Evolutionary conservation across 306 rosid species (phyloP).

Genomic region (Elaeagnus macrophylla): DNA sequence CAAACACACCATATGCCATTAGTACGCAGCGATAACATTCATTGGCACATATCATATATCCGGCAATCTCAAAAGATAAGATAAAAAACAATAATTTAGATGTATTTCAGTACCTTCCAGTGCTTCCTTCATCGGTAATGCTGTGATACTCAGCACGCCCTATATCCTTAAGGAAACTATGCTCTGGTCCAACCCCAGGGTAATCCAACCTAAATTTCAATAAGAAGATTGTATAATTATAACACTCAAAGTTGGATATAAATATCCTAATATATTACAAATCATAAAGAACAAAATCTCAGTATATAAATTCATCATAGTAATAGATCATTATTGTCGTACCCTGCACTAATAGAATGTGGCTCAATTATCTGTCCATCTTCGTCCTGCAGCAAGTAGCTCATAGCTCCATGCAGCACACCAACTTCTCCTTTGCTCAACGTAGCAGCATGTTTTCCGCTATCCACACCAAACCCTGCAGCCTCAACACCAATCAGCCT

Average conservation of each 20-base stretch:
- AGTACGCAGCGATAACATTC: too few relatives aligned
- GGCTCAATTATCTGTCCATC: slow-evolving; percentile 97
- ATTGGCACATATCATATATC: too few relatives aligned
- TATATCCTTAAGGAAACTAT: slow-evolving; percentile 74
- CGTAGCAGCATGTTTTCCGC: slow-evolving; percentile 97
- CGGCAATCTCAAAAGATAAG: too few relatives aligned
- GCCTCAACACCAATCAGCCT: slow-evolving; percentile 90
- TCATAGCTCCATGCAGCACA: slow-evolving; percentile 97
- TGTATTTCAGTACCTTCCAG: slow-evolving; percentile 51
- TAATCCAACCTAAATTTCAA: slow-evolving; percentile 69
- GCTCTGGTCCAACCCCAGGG: slow-evolving; percentile 99
- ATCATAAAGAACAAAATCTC: neutral
- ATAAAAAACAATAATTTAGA: too few relatives aligned
- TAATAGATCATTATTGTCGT: slow-evolving; percentile 8
- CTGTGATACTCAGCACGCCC: slow-evolving; percentile 84
- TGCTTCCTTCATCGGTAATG: slow-evolving; percentile 88
- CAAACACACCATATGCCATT: too few relatives aligned
- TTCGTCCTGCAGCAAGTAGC: slow-evolving; percentile 87
- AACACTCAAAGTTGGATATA: slow-evolving; percentile 6
- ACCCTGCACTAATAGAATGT: slow-evolving; percentile 98
- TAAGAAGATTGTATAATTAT: neutral
- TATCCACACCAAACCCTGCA: slow-evolving; percentile 87
- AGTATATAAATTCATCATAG: neutral
- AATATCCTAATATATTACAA: too few relatives aligned
- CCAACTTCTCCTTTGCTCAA: slow-evolving; percentile 84